Conservation (phyloP, 306 rosid genomes). For the Corylus avellana region DNA sequence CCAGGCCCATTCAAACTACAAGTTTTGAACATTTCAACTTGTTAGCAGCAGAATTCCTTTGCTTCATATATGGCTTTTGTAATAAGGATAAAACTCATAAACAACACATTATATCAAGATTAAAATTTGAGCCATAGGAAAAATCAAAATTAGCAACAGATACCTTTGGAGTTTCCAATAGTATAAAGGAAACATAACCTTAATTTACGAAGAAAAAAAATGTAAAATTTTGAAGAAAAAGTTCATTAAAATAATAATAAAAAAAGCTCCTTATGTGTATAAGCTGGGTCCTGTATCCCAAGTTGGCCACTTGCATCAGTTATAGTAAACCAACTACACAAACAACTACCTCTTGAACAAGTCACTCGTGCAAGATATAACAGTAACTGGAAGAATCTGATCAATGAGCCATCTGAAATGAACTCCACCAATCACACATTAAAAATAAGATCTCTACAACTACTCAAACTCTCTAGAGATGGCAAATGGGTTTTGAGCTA, state of each 20-base stretch:
- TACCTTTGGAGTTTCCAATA: background rate
- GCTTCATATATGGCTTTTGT: constrained; percentile 2
- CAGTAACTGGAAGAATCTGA: background rate
- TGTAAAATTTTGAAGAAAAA: too few species aligned
- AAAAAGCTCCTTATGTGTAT: too few species aligned
- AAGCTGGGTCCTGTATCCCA: background rate
- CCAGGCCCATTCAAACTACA: constrained; percentile 99
- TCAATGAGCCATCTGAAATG: background rate
- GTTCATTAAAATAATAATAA: too few species aligned
- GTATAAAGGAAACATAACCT: too few species aligned
- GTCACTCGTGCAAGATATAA: background rate
- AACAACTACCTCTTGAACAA: background rate
- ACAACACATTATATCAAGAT: background rate
- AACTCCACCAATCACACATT: background rate
- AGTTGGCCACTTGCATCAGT: background rate
- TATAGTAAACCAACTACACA: background rate
- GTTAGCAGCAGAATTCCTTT: background rate
- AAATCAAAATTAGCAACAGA: background rate
- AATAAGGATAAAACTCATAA: background rate
- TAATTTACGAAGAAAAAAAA: too few species aligned
- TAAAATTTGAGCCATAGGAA: background rate
- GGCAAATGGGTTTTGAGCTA: background rate
- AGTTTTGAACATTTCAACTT: constrained; percentile 23
- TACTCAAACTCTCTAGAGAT: background rate
- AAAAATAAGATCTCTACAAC: background rate